Percentiles rank a stretch among this genome's conserved stretches.
These are phyloP conservation scores for Radiomyces spectabilis DNA, from an alignment of 192 early-diverging fungal genomes.

Conservation along the genomic window DNA sequence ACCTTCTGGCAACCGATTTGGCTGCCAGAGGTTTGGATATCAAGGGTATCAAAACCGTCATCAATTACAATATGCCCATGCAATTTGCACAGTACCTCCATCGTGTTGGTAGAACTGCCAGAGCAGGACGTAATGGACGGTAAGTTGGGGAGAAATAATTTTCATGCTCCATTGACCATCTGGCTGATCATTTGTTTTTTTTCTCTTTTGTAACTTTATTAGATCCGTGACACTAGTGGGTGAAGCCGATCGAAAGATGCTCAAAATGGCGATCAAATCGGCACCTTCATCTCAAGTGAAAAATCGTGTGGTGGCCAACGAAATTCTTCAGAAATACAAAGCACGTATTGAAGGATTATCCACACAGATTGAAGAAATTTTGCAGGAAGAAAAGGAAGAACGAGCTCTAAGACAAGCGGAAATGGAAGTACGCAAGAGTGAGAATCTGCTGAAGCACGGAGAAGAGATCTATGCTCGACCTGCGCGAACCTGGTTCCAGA, in stretches of 20 bases:
- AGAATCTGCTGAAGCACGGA: slow-evolving; percentile 78
- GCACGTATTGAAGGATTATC: slow-evolving; percentile 59
- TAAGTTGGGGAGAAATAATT: not conserved
- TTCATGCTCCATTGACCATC: not conserved
- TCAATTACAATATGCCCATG: slow-evolving; percentile 98
- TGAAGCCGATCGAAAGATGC: slow-evolving; percentile 87
- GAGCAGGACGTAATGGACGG: slow-evolving; percentile 78
- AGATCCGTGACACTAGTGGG: slow-evolving; percentile 85
- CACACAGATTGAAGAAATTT: slow-evolving; percentile 57
- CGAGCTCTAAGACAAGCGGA: slow-evolving; percentile 75
- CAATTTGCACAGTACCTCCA: slow-evolving; percentile 92
- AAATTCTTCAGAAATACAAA: slow-evolving; percentile 73
- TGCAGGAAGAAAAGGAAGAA: slow-evolving; percentile 74
- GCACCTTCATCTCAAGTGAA: slow-evolving; percentile 68
- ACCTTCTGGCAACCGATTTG: slow-evolving; percentile 91
- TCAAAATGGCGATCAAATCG: slow-evolving; percentile 91
- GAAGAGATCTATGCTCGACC: slow-evolving; percentile 87
- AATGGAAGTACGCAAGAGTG: slow-evolving; percentile 81
- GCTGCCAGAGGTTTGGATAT: slow-evolving; percentile 97
- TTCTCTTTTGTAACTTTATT: slow-evolving; percentile 1
- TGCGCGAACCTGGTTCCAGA: slow-evolving; percentile 92
- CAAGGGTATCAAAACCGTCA: slow-evolving; percentile 91
- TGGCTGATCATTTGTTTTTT: not conserved
- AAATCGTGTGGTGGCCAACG: slow-evolving; percentile 79
- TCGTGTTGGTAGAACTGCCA: slow-evolving; percentile 92